These are phyloP conservation scores for Austroboletus festivus DNA, from an alignment of 768 basidiomycete genomes.

Conservation along the genomic window DNA sequence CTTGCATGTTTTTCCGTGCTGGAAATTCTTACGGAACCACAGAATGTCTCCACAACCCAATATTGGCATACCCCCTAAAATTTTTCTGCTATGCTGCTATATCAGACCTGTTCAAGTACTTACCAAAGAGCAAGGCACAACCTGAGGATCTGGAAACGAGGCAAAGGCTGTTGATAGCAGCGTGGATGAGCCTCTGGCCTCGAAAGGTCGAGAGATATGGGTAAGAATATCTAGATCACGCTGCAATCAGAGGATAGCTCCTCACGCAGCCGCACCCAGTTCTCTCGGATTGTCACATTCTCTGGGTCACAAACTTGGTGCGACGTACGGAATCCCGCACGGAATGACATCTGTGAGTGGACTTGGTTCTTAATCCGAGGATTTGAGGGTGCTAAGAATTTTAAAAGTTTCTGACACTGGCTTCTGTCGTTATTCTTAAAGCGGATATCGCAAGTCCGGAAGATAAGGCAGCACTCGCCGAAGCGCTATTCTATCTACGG, in stretches of 20 bases:
- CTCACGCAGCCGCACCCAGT: slow-evolving; percentile 30
- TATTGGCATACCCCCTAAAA: slow-evolving; percentile 57
- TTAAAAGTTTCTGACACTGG: slow-evolving; percentile 65
- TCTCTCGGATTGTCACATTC: slow-evolving; percentile 73
- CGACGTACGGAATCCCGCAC: slow-evolving; percentile 72
- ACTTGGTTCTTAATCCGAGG: not conserved
- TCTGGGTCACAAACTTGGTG: slow-evolving; percentile 72
- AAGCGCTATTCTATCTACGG: slow-evolving; percentile 54
- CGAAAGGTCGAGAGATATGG: slow-evolving; percentile 52
- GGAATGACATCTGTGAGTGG: slow-evolving; percentile 77
- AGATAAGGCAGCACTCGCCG: slow-evolving; percentile 59
- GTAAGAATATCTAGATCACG: slow-evolving; percentile 28
- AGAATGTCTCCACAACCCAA: slow-evolving; percentile 60
- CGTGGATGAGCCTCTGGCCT: slow-evolving; percentile 83
- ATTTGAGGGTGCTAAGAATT: not conserved
- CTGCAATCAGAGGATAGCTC: not conserved
- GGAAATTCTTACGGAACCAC: not conserved
- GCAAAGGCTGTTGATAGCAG: slow-evolving; percentile 67
- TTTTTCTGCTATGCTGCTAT: slow-evolving; percentile 63
- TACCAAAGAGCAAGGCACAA: slow-evolving; percentile 61
- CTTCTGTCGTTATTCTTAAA: slow-evolving; percentile 58
- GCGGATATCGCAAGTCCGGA: slow-evolving; percentile 55
- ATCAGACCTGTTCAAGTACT: slow-evolving; percentile 69
- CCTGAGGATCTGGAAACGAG: slow-evolving; percentile 55
- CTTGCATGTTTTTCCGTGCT: not conserved